Percentiles rank a stretch among this genome's conserved stretches.
Conservation (phyloP, 1,284 basidiomycete genomes). For the Meira nashicola region DNA sequence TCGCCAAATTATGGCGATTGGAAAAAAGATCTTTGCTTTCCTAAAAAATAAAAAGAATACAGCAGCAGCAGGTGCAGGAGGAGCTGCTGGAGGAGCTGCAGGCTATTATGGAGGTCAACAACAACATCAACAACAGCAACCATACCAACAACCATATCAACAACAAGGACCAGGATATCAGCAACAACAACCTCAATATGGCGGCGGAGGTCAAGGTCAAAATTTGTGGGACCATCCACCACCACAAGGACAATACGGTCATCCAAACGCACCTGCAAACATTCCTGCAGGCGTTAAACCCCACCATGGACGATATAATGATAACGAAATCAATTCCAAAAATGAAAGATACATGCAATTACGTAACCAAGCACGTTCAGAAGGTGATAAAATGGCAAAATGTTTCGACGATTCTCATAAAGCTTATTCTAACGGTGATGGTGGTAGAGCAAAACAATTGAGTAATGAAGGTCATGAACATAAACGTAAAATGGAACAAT, state of each 20-base stretch:
- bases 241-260: slow-evolving; percentile 32
- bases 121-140: slow-evolving; percentile 13
- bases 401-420: slow-evolving; percentile 46
- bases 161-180: slow-evolving; percentile 16
- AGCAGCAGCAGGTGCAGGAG: slow-evolving; percentile 5
- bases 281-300: slow-evolving; percentile 19
- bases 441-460: slow-evolving; percentile 74
- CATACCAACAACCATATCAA: slow-evolving; percentile 12
- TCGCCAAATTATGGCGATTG: slow-evolving; percentile 32
- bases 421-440: slow-evolving; percentile 68
- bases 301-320: slow-evolving; percentile 20
- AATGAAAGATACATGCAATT: slow-evolving; percentile 46
- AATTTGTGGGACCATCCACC: slow-evolving; percentile 19
- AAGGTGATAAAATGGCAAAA: slow-evolving; percentile 48
- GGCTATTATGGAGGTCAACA: slow-evolving; percentile 15
- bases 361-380: slow-evolving; percentile 40
- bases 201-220: background rate
- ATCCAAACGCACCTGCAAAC: slow-evolving; percentile 14
- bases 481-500: slow-evolving; percentile 69
- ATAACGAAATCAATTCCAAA: slow-evolving; percentile 40
- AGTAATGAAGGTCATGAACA: slow-evolving; percentile 78
- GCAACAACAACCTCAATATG: slow-evolving; percentile 13
- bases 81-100: slow-evolving; percentile 15
- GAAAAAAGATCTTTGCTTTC: slow-evolving; percentile 38
- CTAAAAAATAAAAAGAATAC: slow-evolving; percentile 32